Conservation (phyloP, 78 protist species). For the Speleostelium caveatum region DNA sequence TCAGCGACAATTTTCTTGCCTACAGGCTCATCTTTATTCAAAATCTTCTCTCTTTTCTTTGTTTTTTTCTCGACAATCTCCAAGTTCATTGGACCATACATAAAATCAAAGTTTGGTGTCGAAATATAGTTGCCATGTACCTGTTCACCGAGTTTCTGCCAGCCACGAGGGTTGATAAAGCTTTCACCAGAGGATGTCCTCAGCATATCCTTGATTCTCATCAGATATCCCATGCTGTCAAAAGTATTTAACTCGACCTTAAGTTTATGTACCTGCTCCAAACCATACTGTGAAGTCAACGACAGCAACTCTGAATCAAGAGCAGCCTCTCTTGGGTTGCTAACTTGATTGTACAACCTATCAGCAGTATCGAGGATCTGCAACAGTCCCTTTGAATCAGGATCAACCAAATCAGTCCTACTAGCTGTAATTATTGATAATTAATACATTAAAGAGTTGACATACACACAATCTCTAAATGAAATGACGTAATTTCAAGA, state of each 20-base stretch:
- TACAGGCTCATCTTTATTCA: constrained; percentile 16
- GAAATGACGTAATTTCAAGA: background rate
- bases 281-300: constrained; percentile 45
- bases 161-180: background rate
- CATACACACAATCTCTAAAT: background rate
- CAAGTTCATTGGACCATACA: constrained; percentile 70
- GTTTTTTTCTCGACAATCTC: constrained; percentile 16
- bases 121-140: background rate
- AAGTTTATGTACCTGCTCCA: constrained; percentile 51
- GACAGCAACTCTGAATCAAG: constrained; percentile 58
- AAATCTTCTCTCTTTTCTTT: background rate
- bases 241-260: constrained; percentile 29
- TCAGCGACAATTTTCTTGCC: constrained; percentile 25
- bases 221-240: constrained; percentile 25
- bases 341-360: constrained; percentile 6
- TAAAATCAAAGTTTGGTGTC: constrained; percentile 40
- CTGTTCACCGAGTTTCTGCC: constrained; percentile 15
- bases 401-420: background rate
- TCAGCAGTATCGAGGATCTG: background rate
- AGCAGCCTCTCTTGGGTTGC: constrained; percentile 66
- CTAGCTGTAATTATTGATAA: background rate
- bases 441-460: background rate
- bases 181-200: background rate
- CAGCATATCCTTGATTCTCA: constrained; percentile 12
- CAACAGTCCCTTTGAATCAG: constrained; percentile 5